Evolutionary conservation across 2,329 filamentous ascomycete species (phyloP), one percentile per base, ranked within the genome.

Genomic region (Ophiostoma fasciatum): DNA sequence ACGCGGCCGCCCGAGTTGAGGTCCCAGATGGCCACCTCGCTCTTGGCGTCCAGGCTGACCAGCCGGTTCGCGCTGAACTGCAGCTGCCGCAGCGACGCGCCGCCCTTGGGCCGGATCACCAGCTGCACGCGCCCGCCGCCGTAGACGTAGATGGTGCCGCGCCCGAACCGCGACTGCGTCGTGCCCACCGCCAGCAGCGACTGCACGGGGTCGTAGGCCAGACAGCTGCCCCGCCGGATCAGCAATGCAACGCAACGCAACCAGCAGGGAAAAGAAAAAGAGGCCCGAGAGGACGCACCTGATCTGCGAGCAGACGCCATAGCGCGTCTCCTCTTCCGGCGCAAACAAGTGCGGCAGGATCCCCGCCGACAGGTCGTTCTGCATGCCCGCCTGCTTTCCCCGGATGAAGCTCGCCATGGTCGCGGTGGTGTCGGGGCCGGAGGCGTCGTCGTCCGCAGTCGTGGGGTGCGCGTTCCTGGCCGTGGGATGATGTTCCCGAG

Each of bases 131-230:
- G 74, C 39, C 71, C 72, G 54, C 82, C 80, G 29, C 90, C 90
- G 54, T 90, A 78, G 47, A 98, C 63, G 57, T 93, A 93, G 53
- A 98, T 81, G 53, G 87, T 78, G 18, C 88, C 88, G 23, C 74
- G 73, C 40, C 85, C 85, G 51, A 82, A 93, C 50, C 81, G 77
- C 45, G 80, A 84, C 58, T 92, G 81, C 53, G 76, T 82, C 28
- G 90, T 98, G 41, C 85, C 90, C 44, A 96, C 74, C 28, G 90
- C 90, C 35, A 98, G 68, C 39, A 98, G 74, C 20, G 87, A 94
- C 54, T 98, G 90, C 11, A 94, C 70, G 1, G 90, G 87, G 46
- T 96, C 87, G 61, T 93, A 96, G 42, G 85, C 81, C 45, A 96
- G 62, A 45, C 80, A 81, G 49, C 82, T 84, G 49, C 69, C 23